A percentile compares a stretch with the other conserved stretches of the same genome.
These are phyloP conservation scores for Pogostemon cablin DNA, from an alignment of 257 asterid genomes.

Conservation along the genomic window DNA sequence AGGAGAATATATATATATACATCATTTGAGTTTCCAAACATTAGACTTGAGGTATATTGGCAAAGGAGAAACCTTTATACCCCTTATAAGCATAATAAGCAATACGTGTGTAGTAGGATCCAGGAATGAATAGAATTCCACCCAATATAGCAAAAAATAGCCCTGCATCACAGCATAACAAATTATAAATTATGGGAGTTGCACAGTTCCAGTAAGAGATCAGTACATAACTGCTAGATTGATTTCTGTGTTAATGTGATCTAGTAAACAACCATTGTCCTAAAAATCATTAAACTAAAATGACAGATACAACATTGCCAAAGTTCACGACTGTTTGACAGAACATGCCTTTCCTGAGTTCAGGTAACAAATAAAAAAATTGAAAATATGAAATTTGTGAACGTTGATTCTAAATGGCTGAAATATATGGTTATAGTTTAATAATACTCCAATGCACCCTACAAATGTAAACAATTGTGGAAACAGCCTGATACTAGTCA, in stretches of 20 bases:
- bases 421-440: background rate
- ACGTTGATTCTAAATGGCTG: background rate
- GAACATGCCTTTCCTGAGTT: background rate
- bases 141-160: slow-evolving; percentile 74
- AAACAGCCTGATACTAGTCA: background rate
- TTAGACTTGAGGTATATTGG: slow-evolving; percentile 79
- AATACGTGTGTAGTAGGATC: slow-evolving; percentile 77
- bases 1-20: slow-evolving; percentile 19
- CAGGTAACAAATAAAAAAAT: slow-evolving; percentile 1
- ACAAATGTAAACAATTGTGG: background rate
- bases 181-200: background rate
- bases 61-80: slow-evolving; percentile 82
- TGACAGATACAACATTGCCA: background rate
- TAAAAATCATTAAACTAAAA: background rate
- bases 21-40: slow-evolving; percentile 22
- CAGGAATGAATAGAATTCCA: slow-evolving; percentile 79
- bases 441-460: background rate
- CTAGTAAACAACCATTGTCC: too few species aligned
- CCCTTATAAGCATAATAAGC: slow-evolving; percentile 93
- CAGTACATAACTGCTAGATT: background rate
- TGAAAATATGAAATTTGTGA: background rate
- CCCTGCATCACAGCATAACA: slow-evolving; percentile 47
- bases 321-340: background rate
- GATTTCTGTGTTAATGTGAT: background rate
- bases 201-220: background rate